Evolutionary conservation across 441 rosid genomes (phyloP).

Genomic region (Geranium incanum): DNA sequence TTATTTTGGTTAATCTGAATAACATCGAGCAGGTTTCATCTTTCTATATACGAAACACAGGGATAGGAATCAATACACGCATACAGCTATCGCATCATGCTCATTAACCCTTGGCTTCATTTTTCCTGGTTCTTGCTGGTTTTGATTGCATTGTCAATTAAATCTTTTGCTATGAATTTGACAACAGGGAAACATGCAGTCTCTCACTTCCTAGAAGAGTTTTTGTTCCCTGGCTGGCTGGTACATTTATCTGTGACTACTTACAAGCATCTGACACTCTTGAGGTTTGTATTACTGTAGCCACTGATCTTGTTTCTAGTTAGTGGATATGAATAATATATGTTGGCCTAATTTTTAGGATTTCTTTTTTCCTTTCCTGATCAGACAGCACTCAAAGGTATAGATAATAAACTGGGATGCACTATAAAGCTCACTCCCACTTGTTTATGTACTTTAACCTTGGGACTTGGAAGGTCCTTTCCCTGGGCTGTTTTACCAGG

Average conservation of each 20-base stretch:
- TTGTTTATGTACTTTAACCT: not conserved
- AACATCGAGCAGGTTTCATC: not conserved
- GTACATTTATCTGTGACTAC: constrained; percentile 61
- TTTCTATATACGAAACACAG: not conserved
- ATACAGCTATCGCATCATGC: not conserved
- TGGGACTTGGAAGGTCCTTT: no score
- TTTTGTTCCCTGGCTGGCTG: constrained; percentile 72
- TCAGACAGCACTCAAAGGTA: no score
- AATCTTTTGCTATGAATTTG: constrained; percentile 11
- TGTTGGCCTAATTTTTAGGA: not conserved
- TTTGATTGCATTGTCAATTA: not conserved
- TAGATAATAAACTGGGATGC: no score
- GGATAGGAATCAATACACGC: no score
- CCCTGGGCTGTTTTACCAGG: no score
- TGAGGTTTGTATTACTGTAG: constrained; percentile 46
- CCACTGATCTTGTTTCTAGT: not conserved
- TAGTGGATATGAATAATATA: not conserved
- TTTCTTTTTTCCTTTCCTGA: no score
- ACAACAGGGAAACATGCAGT: constrained; percentile 49
- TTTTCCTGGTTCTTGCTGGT: constrained; percentile 9
- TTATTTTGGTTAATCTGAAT: no score
- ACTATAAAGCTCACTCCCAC: not conserved
- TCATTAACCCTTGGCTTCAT: not conserved
- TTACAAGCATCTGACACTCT: constrained; percentile 64
- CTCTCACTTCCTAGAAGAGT: constrained; percentile 73